Conservation (phyloP, 2,329 filamentous ascomycete species). For the Aspergillus sp. region DNA sequence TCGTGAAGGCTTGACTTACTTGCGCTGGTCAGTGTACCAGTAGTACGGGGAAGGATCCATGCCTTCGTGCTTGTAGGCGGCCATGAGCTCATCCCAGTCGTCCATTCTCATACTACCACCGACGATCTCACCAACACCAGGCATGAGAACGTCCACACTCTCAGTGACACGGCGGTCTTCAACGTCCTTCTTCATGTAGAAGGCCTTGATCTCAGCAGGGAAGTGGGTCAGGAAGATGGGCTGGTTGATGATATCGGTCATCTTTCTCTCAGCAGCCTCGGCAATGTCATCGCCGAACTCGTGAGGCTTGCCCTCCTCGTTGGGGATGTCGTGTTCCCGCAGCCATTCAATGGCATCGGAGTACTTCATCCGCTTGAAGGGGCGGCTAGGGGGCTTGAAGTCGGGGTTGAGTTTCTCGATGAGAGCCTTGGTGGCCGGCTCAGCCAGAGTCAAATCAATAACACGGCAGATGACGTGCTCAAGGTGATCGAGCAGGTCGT, state of each 20-base stretch:
- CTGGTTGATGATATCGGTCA: conserved; percentile 95
- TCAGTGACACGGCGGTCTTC: conserved; percentile 83
- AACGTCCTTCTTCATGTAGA: conserved; percentile 94
- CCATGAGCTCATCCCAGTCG: conserved; percentile 84
- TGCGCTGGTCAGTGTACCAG: conserved; percentile 98
- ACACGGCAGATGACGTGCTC: conserved; percentile 87
- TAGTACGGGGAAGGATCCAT: conserved; percentile 87
- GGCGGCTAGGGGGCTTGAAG: conserved; percentile 77
- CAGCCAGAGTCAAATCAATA: conserved; percentile 72
- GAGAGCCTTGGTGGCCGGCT: conserved; percentile 70
- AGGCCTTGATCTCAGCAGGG: conserved; percentile 95
- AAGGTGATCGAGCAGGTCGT: conserved; percentile 82
- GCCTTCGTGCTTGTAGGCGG: conserved; percentile 81
- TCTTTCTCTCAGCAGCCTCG: conserved; percentile 91
- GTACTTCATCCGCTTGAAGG: conserved; percentile 95
- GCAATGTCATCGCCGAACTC: conserved; percentile 96
- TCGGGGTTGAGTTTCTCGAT: conserved; percentile 88
- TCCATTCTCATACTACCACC: conserved; percentile 97
- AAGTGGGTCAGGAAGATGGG: conserved; percentile 98
- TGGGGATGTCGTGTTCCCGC: conserved; percentile 82
- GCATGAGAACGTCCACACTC: conserved; percentile 85
- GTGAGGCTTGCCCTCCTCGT: conserved; percentile 89
- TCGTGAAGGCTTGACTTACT: conserved; percentile 59
- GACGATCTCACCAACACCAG: conserved; percentile 94
- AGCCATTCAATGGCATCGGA: conserved; percentile 93